Evolutionary conservation across 2,329 filamentous ascomycete genomes (phyloP).

Genomic region (Thelonectria blattea): DNA sequence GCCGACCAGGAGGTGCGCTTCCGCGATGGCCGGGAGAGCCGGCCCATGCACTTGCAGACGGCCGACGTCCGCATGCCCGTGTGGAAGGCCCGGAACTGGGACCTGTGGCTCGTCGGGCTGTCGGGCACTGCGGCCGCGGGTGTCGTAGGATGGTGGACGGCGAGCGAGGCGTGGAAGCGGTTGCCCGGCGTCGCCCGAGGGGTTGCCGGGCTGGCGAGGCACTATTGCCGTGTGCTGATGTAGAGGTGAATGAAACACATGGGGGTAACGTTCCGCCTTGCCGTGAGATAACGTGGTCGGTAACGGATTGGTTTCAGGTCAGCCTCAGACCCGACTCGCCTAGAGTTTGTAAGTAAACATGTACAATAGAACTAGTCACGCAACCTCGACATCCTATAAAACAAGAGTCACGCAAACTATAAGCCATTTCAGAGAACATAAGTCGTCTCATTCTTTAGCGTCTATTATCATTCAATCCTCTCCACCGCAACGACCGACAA

Average conservation of each 20-base stretch:
- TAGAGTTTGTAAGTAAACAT: neutral
- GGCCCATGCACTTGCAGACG: slow-evolving; percentile 52
- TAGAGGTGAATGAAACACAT: neutral
- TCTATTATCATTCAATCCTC: slow-evolving; percentile 34
- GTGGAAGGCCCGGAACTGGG: slow-evolving; percentile 49
- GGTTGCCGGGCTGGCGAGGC: neutral
- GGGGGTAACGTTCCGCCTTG: neutral
- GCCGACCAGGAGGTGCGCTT: slow-evolving; percentile 42
- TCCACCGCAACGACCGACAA: slow-evolving; percentile 20
- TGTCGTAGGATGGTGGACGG: slow-evolving; percentile 30
- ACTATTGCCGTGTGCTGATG: slow-evolving; percentile 5
- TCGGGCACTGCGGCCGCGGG: slow-evolving; percentile 13
- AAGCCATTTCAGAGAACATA: neutral
- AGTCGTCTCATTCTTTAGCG: slow-evolving; percentile 30
- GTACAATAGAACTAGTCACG: neutral
- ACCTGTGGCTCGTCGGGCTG: slow-evolving; percentile 40
- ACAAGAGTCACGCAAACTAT: neutral
- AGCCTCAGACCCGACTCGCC: neutral
- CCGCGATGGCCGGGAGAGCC: slow-evolving; percentile 25
- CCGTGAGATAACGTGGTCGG: neutral
- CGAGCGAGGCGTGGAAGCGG: slow-evolving; percentile 24
- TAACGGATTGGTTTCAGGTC: neutral
- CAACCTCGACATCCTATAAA: neutral
- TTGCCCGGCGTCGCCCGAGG: slow-evolving; percentile 19
- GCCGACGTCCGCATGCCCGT: slow-evolving; percentile 49